Evolutionary conservation across 2,329 filamentous ascomycete species (phyloP), one percentile per base, ranked within the genome.

Genomic region (Fusarium irregulare): DNA sequence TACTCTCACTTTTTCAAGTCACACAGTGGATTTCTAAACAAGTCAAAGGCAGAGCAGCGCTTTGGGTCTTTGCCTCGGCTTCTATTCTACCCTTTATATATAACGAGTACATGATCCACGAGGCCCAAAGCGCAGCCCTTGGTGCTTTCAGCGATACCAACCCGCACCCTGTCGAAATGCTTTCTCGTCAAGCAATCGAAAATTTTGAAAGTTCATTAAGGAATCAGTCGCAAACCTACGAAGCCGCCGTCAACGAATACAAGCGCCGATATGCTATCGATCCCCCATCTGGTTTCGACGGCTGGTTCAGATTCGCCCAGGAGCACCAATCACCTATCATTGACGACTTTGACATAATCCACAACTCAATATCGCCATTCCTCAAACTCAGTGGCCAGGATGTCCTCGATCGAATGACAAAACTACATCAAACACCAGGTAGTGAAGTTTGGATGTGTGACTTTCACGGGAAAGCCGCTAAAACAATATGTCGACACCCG

Each of bases 261-360:
- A 76, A 66, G 11, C 78, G 78, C 3, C 78, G 84, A 21, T 86
- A 87, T 58, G 66, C 63, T 0, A 70, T 79, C 2, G 76, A 81
- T 1, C 85, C 84, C 0, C 85, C 85, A 0, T 74, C 76, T 0
- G 85, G 85, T 0, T 87, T 87, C 30, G 73, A 82, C 2, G 74
- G 65, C 5, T 87, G 85, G 85, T 83, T 79, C 23, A 67, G 78
- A 2, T 86, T 80, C 49, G 84, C 84, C 1, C 51, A 70, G 3
- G 66, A 68, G 0, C 74, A 83, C 2, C 32, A 80, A 4, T 85
- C 84, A 1, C 77, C 77, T 0, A 78, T 86, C n/a, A 85, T 87
- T 32, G 84, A 87, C 60, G 82, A 86, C 4, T 87, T 84, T 28
- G 82, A 87, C 41, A 76, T 71, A 1, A 83, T 87, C 4, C 73